phyloP scores from a whole-genome alignment of 805 yeast species.

The Starmerella floris region DNA sequence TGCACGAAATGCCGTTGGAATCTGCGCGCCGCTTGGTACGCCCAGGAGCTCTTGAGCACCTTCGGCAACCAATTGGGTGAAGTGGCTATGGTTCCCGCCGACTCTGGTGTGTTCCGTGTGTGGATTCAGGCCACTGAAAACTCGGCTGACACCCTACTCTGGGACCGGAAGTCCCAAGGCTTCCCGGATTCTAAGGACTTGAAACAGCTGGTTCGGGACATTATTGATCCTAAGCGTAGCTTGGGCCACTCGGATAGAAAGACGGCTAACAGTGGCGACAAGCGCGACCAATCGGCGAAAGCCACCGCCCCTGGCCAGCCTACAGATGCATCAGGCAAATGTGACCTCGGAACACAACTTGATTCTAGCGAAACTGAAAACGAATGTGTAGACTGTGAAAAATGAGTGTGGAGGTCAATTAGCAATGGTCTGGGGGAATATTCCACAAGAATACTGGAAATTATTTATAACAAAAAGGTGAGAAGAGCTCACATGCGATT shows the following conservation, averaged over 20 bases:
- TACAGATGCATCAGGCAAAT: too few relatives aligned
- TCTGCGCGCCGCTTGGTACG: constrained; percentile 74
- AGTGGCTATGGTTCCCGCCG: constrained; percentile 37
- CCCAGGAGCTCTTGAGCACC: constrained; percentile 74
- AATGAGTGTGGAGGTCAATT: too few relatives aligned
- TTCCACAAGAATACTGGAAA: too few relatives aligned
- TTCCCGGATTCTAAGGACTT: constrained; percentile 77
- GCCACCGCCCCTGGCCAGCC: too few relatives aligned
- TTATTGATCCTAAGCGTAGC: constrained; percentile 39
- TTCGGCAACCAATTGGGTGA: constrained; percentile 48
- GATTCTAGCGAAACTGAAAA: too few relatives aligned
- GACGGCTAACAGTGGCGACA: background rate
- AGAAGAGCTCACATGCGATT: background rate
- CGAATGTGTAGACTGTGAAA: too few relatives aligned
- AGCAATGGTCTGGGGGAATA: too few relatives aligned
- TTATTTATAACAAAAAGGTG: background rate
- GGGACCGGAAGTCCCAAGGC: constrained; percentile 56
- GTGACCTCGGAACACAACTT: too few relatives aligned
- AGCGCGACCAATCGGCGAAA: background rate
- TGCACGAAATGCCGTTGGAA: constrained; percentile 85
- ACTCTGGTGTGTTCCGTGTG: constrained; percentile 48
- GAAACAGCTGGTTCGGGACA: constrained; percentile 52
- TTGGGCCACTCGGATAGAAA: constrained; percentile 53
- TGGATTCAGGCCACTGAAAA: constrained; percentile 32
- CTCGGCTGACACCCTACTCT: constrained; percentile 30